Percentiles rank a stretch among this genome's conserved stretches.
These are phyloP conservation scores for Claviceps sp. DNA, from an alignment of 2,329 filamentous ascomycete species.

Conservation along the genomic window DNA sequence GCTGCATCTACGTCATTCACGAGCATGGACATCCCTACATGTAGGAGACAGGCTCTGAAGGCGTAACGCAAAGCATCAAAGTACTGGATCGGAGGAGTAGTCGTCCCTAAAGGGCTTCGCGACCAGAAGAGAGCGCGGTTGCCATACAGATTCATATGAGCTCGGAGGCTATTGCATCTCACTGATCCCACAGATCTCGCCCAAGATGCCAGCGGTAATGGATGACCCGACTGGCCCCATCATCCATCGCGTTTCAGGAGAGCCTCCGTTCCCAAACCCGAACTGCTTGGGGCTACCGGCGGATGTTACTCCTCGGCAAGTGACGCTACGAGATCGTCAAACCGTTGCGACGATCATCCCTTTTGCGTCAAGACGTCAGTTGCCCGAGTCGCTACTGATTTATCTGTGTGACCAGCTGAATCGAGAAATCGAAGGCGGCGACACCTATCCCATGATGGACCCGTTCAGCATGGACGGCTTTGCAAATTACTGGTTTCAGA, in stretches of 20 bases:
- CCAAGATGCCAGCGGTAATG: conserved; percentile 56
- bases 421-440: conserved; percentile 80
- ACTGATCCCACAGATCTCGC: neutral
- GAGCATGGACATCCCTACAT: neutral
- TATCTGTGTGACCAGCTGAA: conserved; percentile 78
- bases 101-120: neutral
- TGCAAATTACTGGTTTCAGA: conserved; percentile 77
- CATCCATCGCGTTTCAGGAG: conserved; percentile 56
- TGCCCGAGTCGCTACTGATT: conserved; percentile 59
- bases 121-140: neutral
- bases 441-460: conserved; percentile 82
- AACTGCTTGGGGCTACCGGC: conserved; percentile 49
- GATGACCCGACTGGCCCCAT: conserved; percentile 61
- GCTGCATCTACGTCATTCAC: neutral
- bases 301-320: conserved; percentile 58
- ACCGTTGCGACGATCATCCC: conserved; percentile 76
- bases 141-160: neutral
- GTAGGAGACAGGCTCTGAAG: neutral
- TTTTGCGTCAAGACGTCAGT: conserved; percentile 61
- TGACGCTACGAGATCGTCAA: conserved; percentile 71
- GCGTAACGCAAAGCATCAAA: neutral
- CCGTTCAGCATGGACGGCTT: conserved; percentile 62
- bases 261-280: conserved; percentile 49
- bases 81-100: neutral
- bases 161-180: neutral